Evolutionary conservation across 192 early-diverging fungal species (phyloP).

Genomic region (Coemansia sp.): DNA sequence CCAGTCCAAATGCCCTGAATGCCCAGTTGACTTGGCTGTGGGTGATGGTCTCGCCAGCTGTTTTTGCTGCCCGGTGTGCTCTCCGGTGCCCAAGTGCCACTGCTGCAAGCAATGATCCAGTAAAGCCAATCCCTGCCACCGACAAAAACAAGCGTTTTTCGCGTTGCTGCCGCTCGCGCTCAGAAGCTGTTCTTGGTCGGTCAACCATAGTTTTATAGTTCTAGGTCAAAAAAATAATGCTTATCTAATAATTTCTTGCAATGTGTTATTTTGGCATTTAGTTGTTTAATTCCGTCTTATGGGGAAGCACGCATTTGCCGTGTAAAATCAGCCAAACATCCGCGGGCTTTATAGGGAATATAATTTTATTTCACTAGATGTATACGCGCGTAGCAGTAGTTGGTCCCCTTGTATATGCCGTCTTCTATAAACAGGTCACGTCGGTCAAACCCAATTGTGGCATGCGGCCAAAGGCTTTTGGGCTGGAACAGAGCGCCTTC

Average conservation of each 20-base stretch:
- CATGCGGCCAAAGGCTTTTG: constrained; percentile 64
- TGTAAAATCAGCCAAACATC: no score
- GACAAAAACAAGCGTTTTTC: constrained; percentile 35
- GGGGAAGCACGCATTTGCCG: no score
- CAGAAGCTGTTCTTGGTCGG: constrained; percentile 1
- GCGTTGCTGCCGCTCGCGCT: constrained; percentile 30
- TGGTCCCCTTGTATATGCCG: constrained; percentile 68
- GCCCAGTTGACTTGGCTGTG: constrained; percentile 29
- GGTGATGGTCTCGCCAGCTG: constrained; percentile 23
- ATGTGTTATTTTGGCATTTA: not conserved
- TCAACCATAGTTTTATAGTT: no score
- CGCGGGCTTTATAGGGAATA: no score
- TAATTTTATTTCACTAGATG: constrained; percentile 3
- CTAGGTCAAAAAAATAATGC: no score
- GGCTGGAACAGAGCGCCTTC: constrained; percentile 70
- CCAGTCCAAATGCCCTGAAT: constrained; percentile 36
- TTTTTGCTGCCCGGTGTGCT: constrained; percentile 20
- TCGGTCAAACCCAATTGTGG: constrained; percentile 65
- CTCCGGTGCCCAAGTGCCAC: constrained; percentile 44
- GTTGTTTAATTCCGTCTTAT: not conserved
- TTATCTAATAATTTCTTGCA: no score
- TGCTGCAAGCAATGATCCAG: constrained; percentile 28
- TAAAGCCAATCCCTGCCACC: constrained; percentile 28
- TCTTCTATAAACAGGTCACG: constrained; percentile 68
- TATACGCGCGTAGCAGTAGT: constrained; percentile 65